Evolutionary conservation across 2,329 filamentous ascomycete genomes (phyloP), one percentile per base, ranked within the genome.

Genomic region (Penicillium digitatum): DNA sequence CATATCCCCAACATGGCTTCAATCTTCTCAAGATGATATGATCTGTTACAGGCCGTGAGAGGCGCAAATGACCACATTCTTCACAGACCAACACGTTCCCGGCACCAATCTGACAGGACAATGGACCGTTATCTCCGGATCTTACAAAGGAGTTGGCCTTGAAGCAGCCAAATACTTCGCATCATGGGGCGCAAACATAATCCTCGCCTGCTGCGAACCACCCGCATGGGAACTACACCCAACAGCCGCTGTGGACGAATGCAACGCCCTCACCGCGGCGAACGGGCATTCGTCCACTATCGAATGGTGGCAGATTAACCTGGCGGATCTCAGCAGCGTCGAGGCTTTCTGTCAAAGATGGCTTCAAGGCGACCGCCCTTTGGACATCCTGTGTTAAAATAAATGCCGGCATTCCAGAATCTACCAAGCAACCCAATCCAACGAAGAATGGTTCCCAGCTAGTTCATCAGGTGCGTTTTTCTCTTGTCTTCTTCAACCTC

Each of bases 301-400:
- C 14, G 50, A 62, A 49, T 61, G 51, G 49, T 62, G 60, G 60
- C 14, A 45, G 18, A 31, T 62, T 7, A 56, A 61, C 12, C 48
- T 62, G 55, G 48, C 60, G 24, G 46, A 59, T 49, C n/a, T 61
- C 14, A 34, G 45, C 14, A 61, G 50, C 1, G 48, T 62, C 20
- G 58, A 62, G 10, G 43, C 46, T 3, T 61, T 62, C 12, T 48
- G 45, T 22, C 16, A 53, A 44, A 45, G 54, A 31, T 62, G 60
- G 60, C 5, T 57, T 14, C 3, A 53, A 39, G 42, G 14, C 18
- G 51, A 61, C 16, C 50, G 53, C 7, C 7, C 54, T 29, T 38
- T 62, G 29, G 56, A 62, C 35, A 48, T 62, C 3, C 51, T 62
- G 1, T 59, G 56, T 24, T n/a, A n/a, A n/a, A n/a, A 62, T 61